phyloP scores from a whole-genome alignment of 2,329 filamentous ascomycete species.

The Stagonosporopsis chrysanthemi region DNA sequence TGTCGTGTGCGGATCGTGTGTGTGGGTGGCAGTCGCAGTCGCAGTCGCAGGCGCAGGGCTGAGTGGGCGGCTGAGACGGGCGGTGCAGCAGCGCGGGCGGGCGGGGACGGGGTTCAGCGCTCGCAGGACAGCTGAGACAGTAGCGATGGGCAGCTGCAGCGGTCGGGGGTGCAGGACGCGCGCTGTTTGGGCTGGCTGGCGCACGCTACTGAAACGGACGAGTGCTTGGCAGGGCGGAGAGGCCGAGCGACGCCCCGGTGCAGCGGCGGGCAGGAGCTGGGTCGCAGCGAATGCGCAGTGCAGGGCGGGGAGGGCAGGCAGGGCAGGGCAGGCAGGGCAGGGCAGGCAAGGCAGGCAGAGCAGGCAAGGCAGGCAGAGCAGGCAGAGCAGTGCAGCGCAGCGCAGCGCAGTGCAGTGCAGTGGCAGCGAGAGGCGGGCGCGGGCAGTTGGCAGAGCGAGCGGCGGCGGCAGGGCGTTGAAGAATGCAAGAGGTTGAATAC shows the following conservation, averaged over 20 bases:
- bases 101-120: slow-evolving; percentile 18
- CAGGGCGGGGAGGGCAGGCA: too few relatives aligned
- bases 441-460: too few relatives aligned
- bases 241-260: slow-evolving; percentile 11
- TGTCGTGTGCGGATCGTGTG: too few relatives aligned
- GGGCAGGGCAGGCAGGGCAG: too few relatives aligned
- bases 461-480: too few relatives aligned
- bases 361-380: too few relatives aligned
- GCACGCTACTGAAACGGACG: slow-evolving; percentile 11
- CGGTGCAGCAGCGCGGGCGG: slow-evolving; percentile 31
- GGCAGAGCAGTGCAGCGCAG: too few relatives aligned
- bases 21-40: too few relatives aligned
- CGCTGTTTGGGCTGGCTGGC: slow-evolving; percentile 3
- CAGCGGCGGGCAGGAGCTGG: not conserved
- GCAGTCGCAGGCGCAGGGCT: slow-evolving; percentile 26
- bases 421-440: slow-evolving; percentile 6
- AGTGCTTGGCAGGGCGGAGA: slow-evolving; percentile 35
- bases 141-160: slow-evolving; percentile 27
- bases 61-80: slow-evolving; percentile 38
- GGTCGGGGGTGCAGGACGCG: slow-evolving; percentile 1
- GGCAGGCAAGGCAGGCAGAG: too few relatives aligned
- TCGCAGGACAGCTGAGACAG: slow-evolving; percentile 30
- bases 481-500: too few relatives aligned
- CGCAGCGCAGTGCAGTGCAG: not conserved
- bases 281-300: too few relatives aligned